Base-by-base conservation (phyloP, 1,284 basidiomycete species). In the Leccinum subrobustum region DNA sequence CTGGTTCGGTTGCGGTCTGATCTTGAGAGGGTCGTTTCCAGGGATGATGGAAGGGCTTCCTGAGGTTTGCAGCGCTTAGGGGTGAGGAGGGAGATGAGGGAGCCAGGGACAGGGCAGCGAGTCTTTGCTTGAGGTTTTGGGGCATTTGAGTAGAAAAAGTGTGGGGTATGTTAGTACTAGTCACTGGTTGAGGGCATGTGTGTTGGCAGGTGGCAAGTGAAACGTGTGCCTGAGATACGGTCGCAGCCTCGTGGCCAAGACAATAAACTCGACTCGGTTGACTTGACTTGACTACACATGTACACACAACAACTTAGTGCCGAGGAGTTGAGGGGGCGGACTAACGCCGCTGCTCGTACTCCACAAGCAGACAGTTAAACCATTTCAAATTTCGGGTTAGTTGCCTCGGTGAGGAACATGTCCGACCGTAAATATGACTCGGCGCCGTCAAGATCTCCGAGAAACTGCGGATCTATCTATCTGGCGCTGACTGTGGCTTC, bases 51-150 rank as follows among this genome's bases (percentile, higher is more conserved):
- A 79, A 72, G 63, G 78, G 79, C 37, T 63, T 73, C 53, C 39
- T 70, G 61, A 66, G 68, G 66, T 61, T 70, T 67, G 70, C 64
- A 3, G 71, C 60, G 23, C 68, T 66, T 51, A 76, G 61, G 14
- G 81, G 75, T 5, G 79, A 70, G 1, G 79, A 70, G 5, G 81
- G 78, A 25, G 79, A 76, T 1, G 83, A 80, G 3, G 78, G 73
- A 3, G 83, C 75, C 1, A 81, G 66, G 11, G 86, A 83, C 37
- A 88, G 79, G 0, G 84, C 79, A 12, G 84, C 81, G 2, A 88
- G 78, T 56, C 83, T 74, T 68, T 88, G 86, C 70, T 85, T 87
- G 61, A 88, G 78, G 57, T 72, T 82, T 54, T 78, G 69, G 9
- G 72, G 56, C 71, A 73, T 73, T 25, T 61, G 27, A 25, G 39